These are phyloP conservation scores for Colletotrichum graminicola DNA, from an alignment of 2,329 filamentous ascomycete species.

Conservation along the genomic window DNA sequence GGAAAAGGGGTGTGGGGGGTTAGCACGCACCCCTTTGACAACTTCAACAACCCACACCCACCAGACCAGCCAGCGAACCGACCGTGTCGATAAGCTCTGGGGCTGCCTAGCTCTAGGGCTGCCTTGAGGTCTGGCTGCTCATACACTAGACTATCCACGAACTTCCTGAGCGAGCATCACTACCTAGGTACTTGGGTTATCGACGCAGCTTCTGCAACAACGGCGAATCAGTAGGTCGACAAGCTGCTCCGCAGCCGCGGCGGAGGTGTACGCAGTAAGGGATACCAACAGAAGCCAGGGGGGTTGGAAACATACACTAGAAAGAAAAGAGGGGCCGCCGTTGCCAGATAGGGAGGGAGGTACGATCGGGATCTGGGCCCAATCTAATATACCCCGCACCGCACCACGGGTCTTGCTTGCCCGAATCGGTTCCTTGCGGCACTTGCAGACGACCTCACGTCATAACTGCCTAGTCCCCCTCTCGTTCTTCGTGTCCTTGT, in stretches of 20 bases:
- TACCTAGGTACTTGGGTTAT: neutral
- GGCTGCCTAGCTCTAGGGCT: neutral
- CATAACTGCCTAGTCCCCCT: constrained; percentile 21
- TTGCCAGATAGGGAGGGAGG: neutral
- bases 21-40: constrained; percentile 2
- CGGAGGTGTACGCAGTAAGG: neutral
- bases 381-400: constrained; percentile 10
- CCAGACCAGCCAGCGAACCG: neutral
- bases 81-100: constrained; percentile 13
- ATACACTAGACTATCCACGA: neutral
- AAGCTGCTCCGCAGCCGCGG: constrained; percentile 18
- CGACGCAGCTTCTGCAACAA: neutral
- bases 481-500: constrained; percentile 23
- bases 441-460: constrained; percentile 25
- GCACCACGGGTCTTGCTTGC: constrained; percentile 4
- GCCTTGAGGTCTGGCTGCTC: neutral
- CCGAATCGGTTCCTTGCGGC: constrained; percentile 7
- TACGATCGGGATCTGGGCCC: constrained; percentile 22
- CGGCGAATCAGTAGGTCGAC: neutral
- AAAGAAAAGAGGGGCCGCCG: neutral
- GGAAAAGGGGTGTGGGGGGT: neutral
- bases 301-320: neutral
- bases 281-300: neutral
- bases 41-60: constrained; percentile 6
- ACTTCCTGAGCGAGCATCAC: constrained; percentile 6